These are phyloP conservation scores for Paraglomus brasilianum DNA, from an alignment of 192 early-diverging fungal species.

Conservation along the genomic window DNA sequence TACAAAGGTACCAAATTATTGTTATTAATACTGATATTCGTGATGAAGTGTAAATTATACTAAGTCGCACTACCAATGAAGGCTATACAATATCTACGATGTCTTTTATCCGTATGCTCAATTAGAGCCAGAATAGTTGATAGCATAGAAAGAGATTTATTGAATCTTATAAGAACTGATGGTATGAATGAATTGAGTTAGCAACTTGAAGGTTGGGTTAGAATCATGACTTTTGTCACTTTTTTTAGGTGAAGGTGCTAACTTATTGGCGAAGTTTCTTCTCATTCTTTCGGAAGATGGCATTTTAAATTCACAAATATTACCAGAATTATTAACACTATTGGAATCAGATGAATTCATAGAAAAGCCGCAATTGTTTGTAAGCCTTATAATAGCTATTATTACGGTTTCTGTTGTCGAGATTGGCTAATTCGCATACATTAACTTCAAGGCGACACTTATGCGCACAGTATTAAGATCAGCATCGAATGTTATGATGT, in stretches of 20 bases:
- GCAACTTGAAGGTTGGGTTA: neutral
- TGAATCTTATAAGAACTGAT: neutral
- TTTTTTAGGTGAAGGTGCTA: slow-evolving; percentile 3
- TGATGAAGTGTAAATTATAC: too few species aligned
- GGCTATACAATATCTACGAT: too few species aligned
- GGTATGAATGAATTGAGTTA: neutral
- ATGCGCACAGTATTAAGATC: slow-evolving; percentile 4
- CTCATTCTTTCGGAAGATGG: neutral
- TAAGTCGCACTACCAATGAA: too few species aligned
- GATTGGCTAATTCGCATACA: neutral
- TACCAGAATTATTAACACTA: neutral
- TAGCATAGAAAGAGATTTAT: neutral
- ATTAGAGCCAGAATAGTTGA: too few species aligned
- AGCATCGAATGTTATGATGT: neutral
- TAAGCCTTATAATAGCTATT: neutral
- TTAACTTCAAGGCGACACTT: neutral
- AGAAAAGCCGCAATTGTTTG: slow-evolving; percentile 2
- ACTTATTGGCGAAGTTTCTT: slow-evolving; percentile 10
- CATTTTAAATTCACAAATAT: slow-evolving; percentile 1
- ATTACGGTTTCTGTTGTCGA: neutral
- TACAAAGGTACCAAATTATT: neutral
- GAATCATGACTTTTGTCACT: neutral
- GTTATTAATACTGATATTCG: neutral
- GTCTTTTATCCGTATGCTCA: too few species aligned
- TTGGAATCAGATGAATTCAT: slow-evolving; percentile 11